These are phyloP conservation scores for Penicillium sp. DNA, from an alignment of 2,329 filamentous ascomycete genomes.

Conservation along the genomic window DNA sequence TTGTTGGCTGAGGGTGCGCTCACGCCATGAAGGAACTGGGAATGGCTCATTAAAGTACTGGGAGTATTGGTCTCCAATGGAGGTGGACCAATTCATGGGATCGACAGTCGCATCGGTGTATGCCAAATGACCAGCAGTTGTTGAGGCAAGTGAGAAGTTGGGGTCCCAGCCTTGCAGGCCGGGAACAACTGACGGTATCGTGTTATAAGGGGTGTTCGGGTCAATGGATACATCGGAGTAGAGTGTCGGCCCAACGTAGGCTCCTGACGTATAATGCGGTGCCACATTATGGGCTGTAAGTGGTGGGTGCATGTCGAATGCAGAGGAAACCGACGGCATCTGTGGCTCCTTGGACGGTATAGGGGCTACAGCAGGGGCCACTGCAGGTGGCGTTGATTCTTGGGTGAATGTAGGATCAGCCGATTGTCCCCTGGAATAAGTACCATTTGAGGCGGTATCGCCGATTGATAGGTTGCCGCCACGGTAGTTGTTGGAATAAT, in stretches of 20 bases:
- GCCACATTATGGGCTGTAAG: slow-evolving; percentile 14
- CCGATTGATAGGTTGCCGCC: slow-evolving; percentile 29
- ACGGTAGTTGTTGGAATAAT: slow-evolving; percentile 36
- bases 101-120: slow-evolving; percentile 37
- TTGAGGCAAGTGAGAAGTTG: slow-evolving; percentile 40
- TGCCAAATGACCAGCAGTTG: slow-evolving; percentile 37
- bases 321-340: slow-evolving; percentile 8
- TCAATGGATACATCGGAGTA: slow-evolving; percentile 35
- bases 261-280: slow-evolving; percentile 24
- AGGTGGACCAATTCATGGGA: slow-evolving; percentile 45
- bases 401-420: slow-evolving; percentile 32
- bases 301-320: slow-evolving; percentile 21
- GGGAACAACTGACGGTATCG: slow-evolving; percentile 42
- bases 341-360: slow-evolving; percentile 24
- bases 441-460: slow-evolving; percentile 31
- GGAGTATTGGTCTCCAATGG: slow-evolving; percentile 49
- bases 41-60: slow-evolving; percentile 50
- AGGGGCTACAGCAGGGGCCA: slow-evolving; percentile 12
- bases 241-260: slow-evolving; percentile 23
- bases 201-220: slow-evolving; percentile 41
- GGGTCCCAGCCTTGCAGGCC: slow-evolving; percentile 46
- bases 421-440: slow-evolving; percentile 38
- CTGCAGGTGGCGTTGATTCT: slow-evolving; percentile 23
- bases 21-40: slow-evolving; percentile 51
- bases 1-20: slow-evolving; percentile 71